A percentile compares a stretch with the other conserved stretches of the same genome.
Evolutionary conservation across 2,329 filamentous ascomycete species (phyloP).

Genomic region (Bipolaris bicolor): DNA sequence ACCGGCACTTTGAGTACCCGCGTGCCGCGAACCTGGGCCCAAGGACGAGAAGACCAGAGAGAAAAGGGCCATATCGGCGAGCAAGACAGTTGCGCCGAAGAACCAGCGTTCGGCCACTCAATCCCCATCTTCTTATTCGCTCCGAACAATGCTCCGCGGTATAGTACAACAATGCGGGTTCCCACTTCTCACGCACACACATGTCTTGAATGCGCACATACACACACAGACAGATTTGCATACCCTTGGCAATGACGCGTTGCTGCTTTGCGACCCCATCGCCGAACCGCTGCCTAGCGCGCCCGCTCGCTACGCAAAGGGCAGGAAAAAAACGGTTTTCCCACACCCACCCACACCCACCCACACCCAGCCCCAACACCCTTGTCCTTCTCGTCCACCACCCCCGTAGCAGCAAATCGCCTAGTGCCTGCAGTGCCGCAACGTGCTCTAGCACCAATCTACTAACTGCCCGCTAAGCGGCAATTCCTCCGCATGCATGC

Average conservation of each 20-base stretch:
- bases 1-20: background rate
- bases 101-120: slow-evolving; percentile 4
- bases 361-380: background rate
- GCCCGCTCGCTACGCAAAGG: background rate
- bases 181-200: background rate
- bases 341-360: background rate
- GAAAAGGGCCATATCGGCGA: background rate
- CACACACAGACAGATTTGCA: background rate
- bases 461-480: no score
- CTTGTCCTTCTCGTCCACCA: background rate
- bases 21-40: background rate
- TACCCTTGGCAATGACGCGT: background rate
- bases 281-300: slow-evolving; percentile 1
- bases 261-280: slow-evolving; percentile 5
- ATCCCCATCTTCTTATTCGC: slow-evolving; percentile 4
- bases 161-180: background rate
- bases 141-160: background rate
- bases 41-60: background rate
- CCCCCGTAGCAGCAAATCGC: background rate
- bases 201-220: no score
- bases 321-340: background rate
- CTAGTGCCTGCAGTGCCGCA: background rate
- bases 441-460: no score
- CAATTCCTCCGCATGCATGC: no score
- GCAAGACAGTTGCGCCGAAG: background rate